Base-by-base conservation (phyloP, 257 asterid species). In the Thymus mandschuricus region DNA sequence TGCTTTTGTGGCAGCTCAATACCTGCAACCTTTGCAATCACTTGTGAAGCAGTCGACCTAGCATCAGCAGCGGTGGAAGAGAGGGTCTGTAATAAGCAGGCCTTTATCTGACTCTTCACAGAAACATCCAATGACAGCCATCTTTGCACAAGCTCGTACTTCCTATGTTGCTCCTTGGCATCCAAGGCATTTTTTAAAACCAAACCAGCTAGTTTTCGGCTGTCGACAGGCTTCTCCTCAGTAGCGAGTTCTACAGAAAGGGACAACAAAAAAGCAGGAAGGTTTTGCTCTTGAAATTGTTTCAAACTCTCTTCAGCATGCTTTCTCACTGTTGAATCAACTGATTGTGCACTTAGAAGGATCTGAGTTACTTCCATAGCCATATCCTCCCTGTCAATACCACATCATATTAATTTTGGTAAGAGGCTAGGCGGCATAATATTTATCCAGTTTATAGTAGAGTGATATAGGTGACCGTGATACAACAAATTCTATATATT, bases 221-320 rank as follows among this genome's bases (percentile, higher is more conserved):
- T 86, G 68, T 90, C 96, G 43, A 85, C 85, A 2, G 97, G 97
- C 77, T 90, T 90, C 73, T 82, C 93, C 79, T 90, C 97, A 69
- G 72, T 85, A 52, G 94, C 82, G 70, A 90, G 95, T 86, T 90
- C 97, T 12, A 82, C 84, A 10, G 96, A 90, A 29, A 90, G 85
- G 48, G 97, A 90, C 40, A 88, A 74, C 79, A 90, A 69, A 69
- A 88, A 90, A 48, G 77, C 86, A 43, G 97, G 86, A 69, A 88
- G 96, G 74, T 90, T 90, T 86, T 88, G 96, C 82, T 90, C 97
- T 85, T 90, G 97, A 74, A 90, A 90, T 78, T 90, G 97, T 56
- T 86, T 85, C 66, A 90, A 50, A 15, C 86, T 82, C 12, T 85
- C 97, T 76, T 90, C 97, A 4, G 96, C 93, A 68, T 88, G 90